These are phyloP conservation scores for Verticillium albo-atrum DNA, from an alignment of 2,329 filamentous ascomycete genomes.

Conservation along the genomic window DNA sequence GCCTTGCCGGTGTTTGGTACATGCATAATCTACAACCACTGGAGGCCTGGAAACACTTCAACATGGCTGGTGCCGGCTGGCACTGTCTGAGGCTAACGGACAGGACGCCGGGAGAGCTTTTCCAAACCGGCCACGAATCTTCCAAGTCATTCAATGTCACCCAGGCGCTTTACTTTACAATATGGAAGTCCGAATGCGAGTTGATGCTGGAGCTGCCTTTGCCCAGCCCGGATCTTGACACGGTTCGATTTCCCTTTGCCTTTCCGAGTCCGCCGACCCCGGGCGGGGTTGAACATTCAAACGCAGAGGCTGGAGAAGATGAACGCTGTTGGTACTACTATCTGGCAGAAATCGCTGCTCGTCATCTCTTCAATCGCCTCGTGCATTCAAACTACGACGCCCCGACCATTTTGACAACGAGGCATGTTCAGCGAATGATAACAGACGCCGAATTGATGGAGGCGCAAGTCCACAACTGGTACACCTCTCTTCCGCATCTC, in stretches of 20 bases:
- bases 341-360: constrained; percentile 8
- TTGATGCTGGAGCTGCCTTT: neutral
- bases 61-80: constrained; percentile 10
- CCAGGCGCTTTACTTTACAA: constrained; percentile 10
- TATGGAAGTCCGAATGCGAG: constrained; percentile 9
- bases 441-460: constrained; percentile 9
- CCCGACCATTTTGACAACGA: constrained; percentile 2
- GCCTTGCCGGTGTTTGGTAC: constrained; percentile 12
- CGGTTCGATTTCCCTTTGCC: neutral
- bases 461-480: constrained; percentile 9
- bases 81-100: constrained; percentile 1
- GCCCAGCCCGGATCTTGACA: neutral
- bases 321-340: constrained; percentile 12
- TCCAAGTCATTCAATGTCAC: constrained; percentile 1
- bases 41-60: constrained; percentile 12
- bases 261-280: constrained; percentile 6
- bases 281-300: neutral
- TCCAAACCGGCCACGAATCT: neutral
- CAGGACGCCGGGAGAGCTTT: neutral
- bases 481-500: constrained; percentile 2
- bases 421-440: constrained; percentile 10
- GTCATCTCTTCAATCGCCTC: constrained; percentile 7
- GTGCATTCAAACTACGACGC: constrained; percentile 1
- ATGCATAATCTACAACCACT: constrained; percentile 13
- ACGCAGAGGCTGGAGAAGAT: constrained; percentile 1